Conservation (phyloP, 768 basidiomycete genomes). For the Obba rivulosa region DNA sequence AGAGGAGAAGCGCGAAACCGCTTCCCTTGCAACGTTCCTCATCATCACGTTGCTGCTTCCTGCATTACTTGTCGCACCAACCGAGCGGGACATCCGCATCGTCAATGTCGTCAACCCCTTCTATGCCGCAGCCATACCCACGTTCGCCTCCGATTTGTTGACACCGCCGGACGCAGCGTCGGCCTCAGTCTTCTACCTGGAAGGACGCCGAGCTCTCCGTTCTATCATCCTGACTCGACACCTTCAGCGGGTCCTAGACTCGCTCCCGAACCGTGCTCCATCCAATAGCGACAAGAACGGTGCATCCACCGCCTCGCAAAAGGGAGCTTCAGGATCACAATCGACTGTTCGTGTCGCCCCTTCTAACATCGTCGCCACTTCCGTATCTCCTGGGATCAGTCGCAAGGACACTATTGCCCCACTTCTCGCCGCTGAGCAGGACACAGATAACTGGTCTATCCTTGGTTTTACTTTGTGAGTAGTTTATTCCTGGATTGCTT, state of each 20-base stretch:
- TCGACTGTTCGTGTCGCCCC: slow-evolving; percentile 19
- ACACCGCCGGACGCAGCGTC: background rate
- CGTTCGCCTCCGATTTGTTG: slow-evolving; percentile 25
- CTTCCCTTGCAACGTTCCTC: slow-evolving; percentile 69
- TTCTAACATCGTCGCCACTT: slow-evolving; percentile 71
- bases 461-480: slow-evolving; percentile 48
- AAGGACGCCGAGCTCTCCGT: slow-evolving; percentile 63
- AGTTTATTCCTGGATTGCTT: background rate
- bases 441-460: slow-evolving; percentile 30
- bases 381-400: slow-evolving; percentile 73
- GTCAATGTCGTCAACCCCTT: slow-evolving; percentile 84
- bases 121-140: slow-evolving; percentile 71
- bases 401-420: slow-evolving; percentile 63
- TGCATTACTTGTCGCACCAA: slow-evolving; percentile 71
- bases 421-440: slow-evolving; percentile 45
- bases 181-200: slow-evolving; percentile 40
- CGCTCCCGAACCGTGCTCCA: slow-evolving; percentile 61
- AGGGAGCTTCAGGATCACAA: slow-evolving; percentile 2
- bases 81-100: slow-evolving; percentile 89
- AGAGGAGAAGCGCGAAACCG: slow-evolving; percentile 37
- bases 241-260: slow-evolving; percentile 80
- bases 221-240: slow-evolving; percentile 65
- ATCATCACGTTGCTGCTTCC: slow-evolving; percentile 78
- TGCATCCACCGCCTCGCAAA: background rate
- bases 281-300: slow-evolving; percentile 29